Evolutionary conservation across 2,329 filamentous ascomycete genomes (phyloP).

Genomic region (Cytospora piceicola): DNA sequence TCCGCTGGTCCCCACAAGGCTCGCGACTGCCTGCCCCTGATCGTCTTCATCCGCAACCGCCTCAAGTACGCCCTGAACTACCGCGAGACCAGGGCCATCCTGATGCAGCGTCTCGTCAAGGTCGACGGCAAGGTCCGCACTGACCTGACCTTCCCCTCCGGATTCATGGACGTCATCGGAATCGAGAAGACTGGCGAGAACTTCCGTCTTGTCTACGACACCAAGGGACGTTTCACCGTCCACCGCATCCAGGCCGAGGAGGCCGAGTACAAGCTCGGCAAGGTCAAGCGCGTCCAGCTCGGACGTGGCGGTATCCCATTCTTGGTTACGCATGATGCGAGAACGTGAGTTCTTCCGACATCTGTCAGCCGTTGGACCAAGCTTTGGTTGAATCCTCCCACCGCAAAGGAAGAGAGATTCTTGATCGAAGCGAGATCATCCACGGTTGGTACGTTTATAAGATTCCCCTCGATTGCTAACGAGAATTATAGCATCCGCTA

Average conservation of each 20-base stretch:
- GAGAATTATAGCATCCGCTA: constrained; percentile 82
- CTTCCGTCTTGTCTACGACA: constrained; percentile 99
- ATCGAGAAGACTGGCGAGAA: constrained; percentile 99
- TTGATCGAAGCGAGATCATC: constrained; percentile 44
- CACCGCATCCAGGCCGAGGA: constrained; percentile 99
- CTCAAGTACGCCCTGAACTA: constrained; percentile 99
- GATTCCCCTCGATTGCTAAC: constrained; percentile 46
- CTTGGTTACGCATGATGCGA: constrained; percentile 99
- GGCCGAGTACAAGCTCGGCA: constrained; percentile 99
- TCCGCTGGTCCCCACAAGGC: constrained; percentile 96
- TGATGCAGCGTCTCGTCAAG: constrained; percentile 99
- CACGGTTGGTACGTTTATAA: constrained; percentile 59
- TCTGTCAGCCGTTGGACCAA: constrained; percentile 99
- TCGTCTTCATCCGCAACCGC: constrained; percentile 96
- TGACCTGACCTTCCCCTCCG: constrained; percentile 94
- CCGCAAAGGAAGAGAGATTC: constrained; percentile 20
- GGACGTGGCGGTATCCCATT: constrained; percentile 99
- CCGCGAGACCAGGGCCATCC: constrained; percentile 95
- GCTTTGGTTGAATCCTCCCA: constrained; percentile 75
- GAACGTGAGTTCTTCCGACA: constrained; percentile 99
- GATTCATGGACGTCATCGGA: constrained; percentile 99
- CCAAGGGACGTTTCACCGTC: constrained; percentile 99
- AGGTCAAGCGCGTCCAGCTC: constrained; percentile 99
- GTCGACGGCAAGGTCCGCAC: constrained; percentile 99
- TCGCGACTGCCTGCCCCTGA: constrained; percentile 96